A percentile compares a stretch with the other conserved stretches of the same genome.
phyloP scores from a whole-genome alignment of 108 stramenopile species.

The Discostella stelligeroides region DNA sequence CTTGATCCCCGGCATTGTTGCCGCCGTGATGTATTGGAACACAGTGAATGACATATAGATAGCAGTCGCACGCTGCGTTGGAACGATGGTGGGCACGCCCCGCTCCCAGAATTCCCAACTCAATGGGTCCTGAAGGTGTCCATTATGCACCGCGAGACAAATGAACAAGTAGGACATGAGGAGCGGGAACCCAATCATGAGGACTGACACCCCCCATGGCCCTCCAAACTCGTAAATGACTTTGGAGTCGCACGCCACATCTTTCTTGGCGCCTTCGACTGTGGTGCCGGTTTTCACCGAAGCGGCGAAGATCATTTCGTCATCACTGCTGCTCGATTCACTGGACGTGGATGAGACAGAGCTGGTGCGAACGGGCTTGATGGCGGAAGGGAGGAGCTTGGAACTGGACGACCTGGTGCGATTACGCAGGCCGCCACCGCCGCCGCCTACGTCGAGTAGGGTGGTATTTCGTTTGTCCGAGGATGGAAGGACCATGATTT shows the following conservation, averaged over 20 bases:
- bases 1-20: slow-evolving; percentile 46
- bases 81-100: slow-evolving; percentile 25
- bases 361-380: not conserved
- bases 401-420: slow-evolving; percentile 15
- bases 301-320: slow-evolving; percentile 3
- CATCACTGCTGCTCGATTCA: slow-evolving; percentile 8
- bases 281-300: slow-evolving; percentile 12
- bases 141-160: slow-evolving; percentile 34
- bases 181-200: slow-evolving; percentile 46
- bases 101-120: slow-evolving; percentile 27
- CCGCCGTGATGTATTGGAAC: slow-evolving; percentile 48
- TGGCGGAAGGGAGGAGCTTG: not conserved
- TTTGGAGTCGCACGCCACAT: slow-evolving; percentile 33
- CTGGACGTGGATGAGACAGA: slow-evolving; percentile 24
- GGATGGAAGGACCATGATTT: slow-evolving; percentile 28
- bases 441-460: slow-evolving; percentile 1
- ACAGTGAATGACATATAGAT: slow-evolving; percentile 43
- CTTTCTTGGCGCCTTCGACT: slow-evolving; percentile 31
- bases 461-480: slow-evolving; percentile 25
- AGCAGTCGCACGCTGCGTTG: slow-evolving; percentile 16
- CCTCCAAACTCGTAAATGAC: slow-evolving; percentile 52
- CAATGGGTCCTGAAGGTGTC: slow-evolving; percentile 33
- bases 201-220: slow-evolving; percentile 32
- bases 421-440: slow-evolving; percentile 19
- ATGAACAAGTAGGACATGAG: slow-evolving; percentile 48